These are phyloP conservation scores for Colletotrichum trifolii DNA, from an alignment of 2,329 filamentous ascomycete genomes.

Conservation along the genomic window DNA sequence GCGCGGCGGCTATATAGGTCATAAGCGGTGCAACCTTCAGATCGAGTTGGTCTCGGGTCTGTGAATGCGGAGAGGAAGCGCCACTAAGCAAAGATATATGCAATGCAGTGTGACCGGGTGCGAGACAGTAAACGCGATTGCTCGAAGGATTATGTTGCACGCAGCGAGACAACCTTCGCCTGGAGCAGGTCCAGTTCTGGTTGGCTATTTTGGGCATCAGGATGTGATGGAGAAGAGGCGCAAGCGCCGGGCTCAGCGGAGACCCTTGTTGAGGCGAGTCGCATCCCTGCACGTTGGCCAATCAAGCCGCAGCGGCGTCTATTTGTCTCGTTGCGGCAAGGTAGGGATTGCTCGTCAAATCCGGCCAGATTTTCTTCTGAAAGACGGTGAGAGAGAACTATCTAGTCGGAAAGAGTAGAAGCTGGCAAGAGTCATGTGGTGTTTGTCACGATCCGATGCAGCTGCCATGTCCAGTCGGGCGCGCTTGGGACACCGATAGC, in stretches of 20 bases:
- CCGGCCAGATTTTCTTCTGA: not conserved
- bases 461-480: constrained; percentile 2
- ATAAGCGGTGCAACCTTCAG: constrained; percentile 16
- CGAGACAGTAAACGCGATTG: constrained; percentile 39
- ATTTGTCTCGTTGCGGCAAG: constrained; percentile 27
- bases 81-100: constrained; percentile 35
- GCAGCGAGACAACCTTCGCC: constrained; percentile 38
- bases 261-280: constrained; percentile 38
- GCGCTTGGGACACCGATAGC: too few species aligned
- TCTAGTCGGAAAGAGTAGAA: not conserved
- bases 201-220: constrained; percentile 52
- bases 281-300: constrained; percentile 39
- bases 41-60: constrained; percentile 1
- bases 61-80: constrained; percentile 17
- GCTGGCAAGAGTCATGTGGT: constrained; percentile 7
- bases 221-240: constrained; percentile 44
- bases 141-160: constrained; percentile 31
- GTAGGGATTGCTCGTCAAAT: constrained; percentile 25
- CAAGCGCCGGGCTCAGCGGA: constrained; percentile 48
- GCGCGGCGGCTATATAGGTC: constrained; percentile 36
- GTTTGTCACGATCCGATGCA: not conserved
- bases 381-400: constrained; percentile 31
- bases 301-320: constrained; percentile 38
- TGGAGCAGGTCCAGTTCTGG: constrained; percentile 42
- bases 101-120: constrained; percentile 37